Evolutionary conservation across 2,329 filamentous ascomycete genomes (phyloP).

Genomic region (Paracoccidioides lutzii): DNA sequence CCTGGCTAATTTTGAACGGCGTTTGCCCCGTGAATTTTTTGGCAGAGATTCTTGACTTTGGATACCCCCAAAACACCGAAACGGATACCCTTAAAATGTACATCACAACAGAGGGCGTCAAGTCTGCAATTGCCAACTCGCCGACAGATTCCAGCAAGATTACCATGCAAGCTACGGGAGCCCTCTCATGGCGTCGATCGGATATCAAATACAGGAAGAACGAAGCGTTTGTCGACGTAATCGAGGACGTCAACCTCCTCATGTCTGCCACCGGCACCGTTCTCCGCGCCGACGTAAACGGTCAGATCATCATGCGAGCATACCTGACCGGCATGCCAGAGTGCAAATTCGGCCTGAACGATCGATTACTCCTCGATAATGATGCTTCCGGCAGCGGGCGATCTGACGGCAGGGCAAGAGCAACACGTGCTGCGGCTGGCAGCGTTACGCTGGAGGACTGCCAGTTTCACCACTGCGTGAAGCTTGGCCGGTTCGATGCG

Average conservation of each 20-base stretch:
- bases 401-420: slow-evolving; percentile 53
- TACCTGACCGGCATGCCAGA: slow-evolving; percentile 94
- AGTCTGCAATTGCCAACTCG: slow-evolving; percentile 57
- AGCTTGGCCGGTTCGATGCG: slow-evolving; percentile 89
- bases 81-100: slow-evolving; percentile 99
- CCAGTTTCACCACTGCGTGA: slow-evolving; percentile 98
- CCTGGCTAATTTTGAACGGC: not conserved
- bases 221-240: slow-evolving; percentile 97
- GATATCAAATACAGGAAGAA: slow-evolving; percentile 99
- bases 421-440: slow-evolving; percentile 87
- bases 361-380: slow-evolving; percentile 79
- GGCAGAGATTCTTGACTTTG: slow-evolving; percentile 93
- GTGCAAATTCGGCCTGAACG: slow-evolving; percentile 97
- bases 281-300: slow-evolving; percentile 87
- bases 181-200: slow-evolving; percentile 88
- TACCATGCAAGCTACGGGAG: slow-evolving; percentile 97
- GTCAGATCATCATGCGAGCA: slow-evolving; percentile 96
- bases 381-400: slow-evolving; percentile 46
- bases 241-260: slow-evolving; percentile 95
- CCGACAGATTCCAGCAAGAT: slow-evolving; percentile 88
- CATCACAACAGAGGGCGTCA: slow-evolving; percentile 97
- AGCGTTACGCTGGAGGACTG: slow-evolving; percentile 95
- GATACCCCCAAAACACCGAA: slow-evolving; percentile 97
- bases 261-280: slow-evolving; percentile 98
- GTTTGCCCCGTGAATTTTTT: slow-evolving; percentile 1